Evolutionary conservation across 2,329 filamentous ascomycete genomes (phyloP), one percentile per base, ranked within the genome.

Genomic region (Metarhizium guizhouense): DNA sequence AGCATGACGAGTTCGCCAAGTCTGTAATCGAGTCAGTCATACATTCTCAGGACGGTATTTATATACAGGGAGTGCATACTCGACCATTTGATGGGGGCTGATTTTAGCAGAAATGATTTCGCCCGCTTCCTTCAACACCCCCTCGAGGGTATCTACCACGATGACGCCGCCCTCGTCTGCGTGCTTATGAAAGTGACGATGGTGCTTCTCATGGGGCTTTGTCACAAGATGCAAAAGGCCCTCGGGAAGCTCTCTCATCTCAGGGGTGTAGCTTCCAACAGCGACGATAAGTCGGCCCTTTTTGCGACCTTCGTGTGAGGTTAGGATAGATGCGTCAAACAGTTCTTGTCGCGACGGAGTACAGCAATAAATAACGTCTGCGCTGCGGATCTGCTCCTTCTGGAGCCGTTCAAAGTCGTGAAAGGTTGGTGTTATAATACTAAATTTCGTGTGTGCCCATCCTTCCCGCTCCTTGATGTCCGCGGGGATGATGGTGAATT

Each of bases 331-430:
- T 10, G 75, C 77, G 53, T 92, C 87, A 65, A 96, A 97, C 1
- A 96, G 74, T 1, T 88, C 87, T 38, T 80, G 75, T 0, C 78
- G 80, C 1, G 85, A 87, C 0, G 92, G 90, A 1, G 91, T 96
- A 61, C 90, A 95, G 72, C 90, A 93, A 72, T 95, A 94, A 42
- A 97, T 87, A 10, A 88, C 86, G 63, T 94, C 89, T 0, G 88
- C 83, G 8, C 81, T 82, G 42, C 83, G 76, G 52, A 96, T 76
- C 52, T 90, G 82, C 42, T 87, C 81, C 63, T 86, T 86, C 40
- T 91, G 71, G 20, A 94, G 74, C 1, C 89, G 71, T 7, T 75
- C 70, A 64, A 78, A 84, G 63, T 84, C 92, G 55, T 80, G 83
- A 61, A 93, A 93, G 1, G 80, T 77, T 0, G 84, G 85, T 6